Conservation (phyloP, 2,329 filamentous ascomycete species). For the Immersiporthe knoxdaviesiana region DNA sequence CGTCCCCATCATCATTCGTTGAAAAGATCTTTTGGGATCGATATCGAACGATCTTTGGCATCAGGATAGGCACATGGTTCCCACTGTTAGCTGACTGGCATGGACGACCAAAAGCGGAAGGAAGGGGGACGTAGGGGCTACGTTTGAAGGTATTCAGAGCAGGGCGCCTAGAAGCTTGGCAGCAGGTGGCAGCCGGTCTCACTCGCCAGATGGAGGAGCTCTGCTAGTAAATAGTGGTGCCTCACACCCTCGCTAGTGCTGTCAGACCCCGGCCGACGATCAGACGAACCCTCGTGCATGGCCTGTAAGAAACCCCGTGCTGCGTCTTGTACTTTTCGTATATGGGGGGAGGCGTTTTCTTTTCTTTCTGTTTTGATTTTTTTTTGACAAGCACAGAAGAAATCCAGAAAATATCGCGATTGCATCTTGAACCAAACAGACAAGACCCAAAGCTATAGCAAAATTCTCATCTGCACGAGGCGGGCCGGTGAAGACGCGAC, state of each 20-base stretch:
- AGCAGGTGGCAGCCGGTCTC: background rate
- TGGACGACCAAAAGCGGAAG: background rate
- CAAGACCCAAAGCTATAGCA: background rate
- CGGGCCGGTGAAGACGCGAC: background rate
- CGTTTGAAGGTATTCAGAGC: background rate
- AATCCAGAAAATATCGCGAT: background rate
- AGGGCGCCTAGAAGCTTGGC: background rate
- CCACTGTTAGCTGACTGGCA: background rate
- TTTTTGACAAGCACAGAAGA: background rate
- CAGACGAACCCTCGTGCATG: constrained; percentile 1
- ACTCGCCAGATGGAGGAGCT: background rate
- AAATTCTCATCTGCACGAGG: background rate
- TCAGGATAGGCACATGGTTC: constrained; percentile 11
- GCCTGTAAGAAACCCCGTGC: background rate
- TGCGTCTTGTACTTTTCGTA: background rate
- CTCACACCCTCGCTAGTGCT: background rate
- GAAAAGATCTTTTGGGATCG: background rate
- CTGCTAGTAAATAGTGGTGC: background rate
- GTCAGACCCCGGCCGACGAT: background rate
- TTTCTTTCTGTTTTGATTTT: too few species aligned
- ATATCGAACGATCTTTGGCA: constrained; percentile 22
- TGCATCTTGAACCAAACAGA: background rate
- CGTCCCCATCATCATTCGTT: constrained; percentile 3
- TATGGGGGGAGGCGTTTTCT: too few species aligned
- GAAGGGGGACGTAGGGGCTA: background rate